These are phyloP conservation scores for Chenopodium quinoa DNA, from an alignment of 148 eudicot species.

Conservation along the genomic window DNA sequence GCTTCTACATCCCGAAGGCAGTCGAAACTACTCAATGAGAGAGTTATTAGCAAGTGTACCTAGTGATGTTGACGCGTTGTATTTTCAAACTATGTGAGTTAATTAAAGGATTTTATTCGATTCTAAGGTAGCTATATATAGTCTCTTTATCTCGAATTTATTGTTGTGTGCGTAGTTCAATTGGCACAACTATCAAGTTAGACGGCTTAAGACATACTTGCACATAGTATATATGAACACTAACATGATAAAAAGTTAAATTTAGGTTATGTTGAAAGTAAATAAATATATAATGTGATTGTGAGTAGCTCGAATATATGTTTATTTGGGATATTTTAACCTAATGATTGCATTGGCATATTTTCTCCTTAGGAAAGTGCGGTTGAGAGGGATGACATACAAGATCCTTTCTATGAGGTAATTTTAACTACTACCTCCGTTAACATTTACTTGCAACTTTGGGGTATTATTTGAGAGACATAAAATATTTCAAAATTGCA, in stretches of 20 bases:
- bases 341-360: not conserved
- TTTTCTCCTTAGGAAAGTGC: slow-evolving; percentile 53
- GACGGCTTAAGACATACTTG: too few species aligned
- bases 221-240: too few species aligned
- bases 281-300: not conserved
- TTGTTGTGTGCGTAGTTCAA: not conserved
- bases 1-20: slow-evolving; percentile 74
- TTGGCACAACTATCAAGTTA: not conserved
- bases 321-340: not conserved
- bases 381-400: slow-evolving; percentile 61
- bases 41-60: slow-evolving; percentile 59
- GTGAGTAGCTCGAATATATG: too few species aligned
- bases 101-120: not conserved
- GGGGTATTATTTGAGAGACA: too few species aligned
- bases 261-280: too few species aligned
- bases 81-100: slow-evolving; percentile 66
- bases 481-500: too few species aligned
- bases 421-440: not conserved
- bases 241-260: too few species aligned
- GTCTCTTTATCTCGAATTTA: not conserved
- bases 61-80: slow-evolving; percentile 55
- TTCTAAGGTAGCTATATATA: too few species aligned
- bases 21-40: slow-evolving; percentile 58
- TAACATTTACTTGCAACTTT: too few species aligned
- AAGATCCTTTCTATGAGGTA: slow-evolving; percentile 78